phyloP scores from a whole-genome alignment of 2,329 filamentous ascomycete genomes.

The Aspergillus phoenicis region DNA sequence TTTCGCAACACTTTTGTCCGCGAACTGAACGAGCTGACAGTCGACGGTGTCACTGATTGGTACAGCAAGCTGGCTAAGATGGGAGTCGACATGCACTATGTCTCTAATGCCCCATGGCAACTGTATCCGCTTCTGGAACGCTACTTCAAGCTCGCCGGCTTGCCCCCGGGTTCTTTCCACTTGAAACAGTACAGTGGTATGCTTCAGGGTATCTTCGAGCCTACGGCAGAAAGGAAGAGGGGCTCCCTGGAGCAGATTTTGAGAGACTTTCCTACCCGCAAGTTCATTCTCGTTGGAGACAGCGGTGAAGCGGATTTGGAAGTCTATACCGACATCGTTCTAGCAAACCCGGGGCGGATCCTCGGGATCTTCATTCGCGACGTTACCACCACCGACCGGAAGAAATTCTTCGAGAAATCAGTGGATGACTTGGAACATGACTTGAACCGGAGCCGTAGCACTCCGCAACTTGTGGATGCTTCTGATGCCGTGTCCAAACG shows the following conservation, averaged over 20 bases:
- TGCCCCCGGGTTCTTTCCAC: conserved; percentile 89
- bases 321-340: conserved; percentile 90
- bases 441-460: conserved; percentile 28
- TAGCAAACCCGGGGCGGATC: conserved; percentile 80
- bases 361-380: conserved; percentile 92
- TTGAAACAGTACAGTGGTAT: conserved; percentile 96
- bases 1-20: conserved; percentile 95
- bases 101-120: conserved; percentile 99
- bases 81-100: conserved; percentile 91
- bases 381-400: conserved; percentile 76
- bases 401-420: conserved; percentile 76
- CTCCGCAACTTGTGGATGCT: conserved; percentile 28
- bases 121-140: conserved; percentile 85
- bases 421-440: conserved; percentile 38
- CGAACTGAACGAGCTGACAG: conserved; percentile 75
- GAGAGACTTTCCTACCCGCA: conserved; percentile 83
- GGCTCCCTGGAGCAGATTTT: conserved; percentile 82
- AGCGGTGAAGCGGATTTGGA: conserved; percentile 96
- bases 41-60: conserved; percentile 89
- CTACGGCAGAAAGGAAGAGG: conserved; percentile 92
- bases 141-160: conserved; percentile 76
- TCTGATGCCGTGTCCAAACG: conserved; percentile 34
- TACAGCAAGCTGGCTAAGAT: conserved; percentile 75
- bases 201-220: conserved; percentile 97
- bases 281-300: conserved; percentile 90